phyloP scores from a whole-genome alignment of 1,284 basidiomycete species.

The Leccinum cinnamomeum region DNA sequence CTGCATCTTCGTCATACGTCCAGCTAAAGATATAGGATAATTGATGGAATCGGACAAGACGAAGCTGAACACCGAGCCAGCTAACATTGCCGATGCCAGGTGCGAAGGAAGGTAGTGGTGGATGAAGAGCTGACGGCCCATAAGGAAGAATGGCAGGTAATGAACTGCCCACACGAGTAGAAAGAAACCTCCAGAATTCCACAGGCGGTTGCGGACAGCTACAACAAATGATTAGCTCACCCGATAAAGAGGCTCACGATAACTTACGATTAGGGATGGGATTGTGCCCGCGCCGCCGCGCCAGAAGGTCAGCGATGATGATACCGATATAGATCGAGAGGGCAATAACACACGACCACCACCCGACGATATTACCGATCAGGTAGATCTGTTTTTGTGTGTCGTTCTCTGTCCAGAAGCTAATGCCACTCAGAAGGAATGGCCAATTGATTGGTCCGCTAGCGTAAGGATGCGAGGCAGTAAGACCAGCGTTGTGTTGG shows the following conservation, averaged over 20 bases:
- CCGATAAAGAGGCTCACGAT: not conserved
- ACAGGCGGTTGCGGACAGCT: constrained; percentile 89
- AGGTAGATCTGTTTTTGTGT: constrained; percentile 93
- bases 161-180: constrained; percentile 92
- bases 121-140: constrained; percentile 95
- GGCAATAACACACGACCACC: constrained; percentile 91
- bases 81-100: constrained; percentile 87
- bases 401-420: constrained; percentile 94
- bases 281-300: constrained; percentile 79
- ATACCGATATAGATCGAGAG: constrained; percentile 90
- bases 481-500: constrained; percentile 96
- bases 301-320: constrained; percentile 85
- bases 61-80: constrained; percentile 92
- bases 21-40: constrained; percentile 82
- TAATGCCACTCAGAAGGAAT: constrained; percentile 92
- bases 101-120: constrained; percentile 98
- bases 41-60: constrained; percentile 91
- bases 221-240: constrained; percentile 11
- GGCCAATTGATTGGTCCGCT: constrained; percentile 97
- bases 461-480: constrained; percentile 94
- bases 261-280: constrained; percentile 84
- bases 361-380: constrained; percentile 91
- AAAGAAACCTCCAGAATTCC: constrained; percentile 97
- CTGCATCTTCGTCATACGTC: constrained; percentile 57
- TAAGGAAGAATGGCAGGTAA: constrained; percentile 97